These are phyloP conservation scores for Moesziomyces sp. DNA, from an alignment of 1,284 basidiomycete genomes.

Conservation along the genomic window DNA sequence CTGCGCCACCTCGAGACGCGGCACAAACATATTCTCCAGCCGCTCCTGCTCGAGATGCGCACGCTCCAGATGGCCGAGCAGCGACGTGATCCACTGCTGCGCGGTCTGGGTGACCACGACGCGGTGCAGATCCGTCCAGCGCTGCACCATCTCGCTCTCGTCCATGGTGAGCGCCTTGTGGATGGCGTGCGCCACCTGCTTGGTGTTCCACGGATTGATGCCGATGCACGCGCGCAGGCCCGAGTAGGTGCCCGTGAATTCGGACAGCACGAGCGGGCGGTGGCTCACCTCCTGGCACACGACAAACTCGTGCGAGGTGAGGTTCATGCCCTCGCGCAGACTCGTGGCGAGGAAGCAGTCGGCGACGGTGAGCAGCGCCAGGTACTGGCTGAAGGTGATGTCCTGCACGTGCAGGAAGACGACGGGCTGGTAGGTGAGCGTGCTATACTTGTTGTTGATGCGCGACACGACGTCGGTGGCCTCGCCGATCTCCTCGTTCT, in stretches of 20 bases:
- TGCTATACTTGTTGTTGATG: constrained; percentile 83
- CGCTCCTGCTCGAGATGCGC: constrained; percentile 63
- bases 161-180: constrained; percentile 79
- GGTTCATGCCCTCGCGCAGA: constrained; percentile 86
- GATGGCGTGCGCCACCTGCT: constrained; percentile 76
- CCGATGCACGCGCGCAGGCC: constrained; percentile 86
- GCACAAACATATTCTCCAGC: constrained; percentile 60
- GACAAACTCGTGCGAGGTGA: constrained; percentile 84
- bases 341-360: constrained; percentile 88
- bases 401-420: constrained; percentile 88
- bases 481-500: constrained; percentile 78
- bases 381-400: constrained; percentile 84
- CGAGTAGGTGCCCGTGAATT: constrained; percentile 87
- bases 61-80: constrained; percentile 71
- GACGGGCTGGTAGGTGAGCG: constrained; percentile 85
- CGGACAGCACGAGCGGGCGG: constrained; percentile 76
- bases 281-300: constrained; percentile 73
- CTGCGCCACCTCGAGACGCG: constrained; percentile 64
- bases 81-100: constrained; percentile 82
- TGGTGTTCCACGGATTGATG: constrained; percentile 75
- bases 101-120: constrained; percentile 89
- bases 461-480: constrained; percentile 81
- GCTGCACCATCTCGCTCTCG: constrained; percentile 76
- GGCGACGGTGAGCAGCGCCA: constrained; percentile 82
- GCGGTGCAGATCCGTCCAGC: constrained; percentile 86